Conservation (phyloP, 164 flowering plant genomes). For the Magnolia changhungtana region DNA sequence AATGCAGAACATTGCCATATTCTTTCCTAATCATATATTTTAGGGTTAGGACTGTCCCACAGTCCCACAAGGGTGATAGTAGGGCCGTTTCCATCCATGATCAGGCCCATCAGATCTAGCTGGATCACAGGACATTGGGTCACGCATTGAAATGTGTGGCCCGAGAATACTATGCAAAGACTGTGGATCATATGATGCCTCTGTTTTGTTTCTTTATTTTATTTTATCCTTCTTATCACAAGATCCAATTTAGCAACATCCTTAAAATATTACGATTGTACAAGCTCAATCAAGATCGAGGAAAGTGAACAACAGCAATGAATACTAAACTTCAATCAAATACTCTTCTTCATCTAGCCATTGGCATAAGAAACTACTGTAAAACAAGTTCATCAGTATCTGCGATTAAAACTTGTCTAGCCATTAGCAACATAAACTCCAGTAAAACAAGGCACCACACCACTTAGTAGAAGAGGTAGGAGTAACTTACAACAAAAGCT, state of each 20-base stretch:
- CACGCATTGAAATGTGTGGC: no score
- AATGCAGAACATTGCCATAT: not conserved
- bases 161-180: not conserved
- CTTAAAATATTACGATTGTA: not conserved
- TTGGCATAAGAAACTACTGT: not conserved
- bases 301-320: not conserved
- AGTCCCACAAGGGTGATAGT: no score
- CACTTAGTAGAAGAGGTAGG: not conserved
- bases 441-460: not conserved
- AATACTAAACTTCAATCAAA: not conserved
- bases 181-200: not conserved
- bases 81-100: no score
- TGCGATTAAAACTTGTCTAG: no score
- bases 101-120: no score
- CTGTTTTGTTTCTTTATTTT: not conserved
- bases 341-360: not conserved
- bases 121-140: no score
- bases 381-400: not conserved
- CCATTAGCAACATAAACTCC: not conserved
- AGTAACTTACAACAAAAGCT: conserved; percentile 65
- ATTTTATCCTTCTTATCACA: not conserved
- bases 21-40: not conserved
- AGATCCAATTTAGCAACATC: not conserved
- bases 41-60: no score
- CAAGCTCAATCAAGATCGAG: not conserved